Evolutionary conservation across 2,329 filamentous ascomycete species (phyloP), one percentile per base, ranked within the genome.

Genomic region (Cordyceps tenuipes): DNA sequence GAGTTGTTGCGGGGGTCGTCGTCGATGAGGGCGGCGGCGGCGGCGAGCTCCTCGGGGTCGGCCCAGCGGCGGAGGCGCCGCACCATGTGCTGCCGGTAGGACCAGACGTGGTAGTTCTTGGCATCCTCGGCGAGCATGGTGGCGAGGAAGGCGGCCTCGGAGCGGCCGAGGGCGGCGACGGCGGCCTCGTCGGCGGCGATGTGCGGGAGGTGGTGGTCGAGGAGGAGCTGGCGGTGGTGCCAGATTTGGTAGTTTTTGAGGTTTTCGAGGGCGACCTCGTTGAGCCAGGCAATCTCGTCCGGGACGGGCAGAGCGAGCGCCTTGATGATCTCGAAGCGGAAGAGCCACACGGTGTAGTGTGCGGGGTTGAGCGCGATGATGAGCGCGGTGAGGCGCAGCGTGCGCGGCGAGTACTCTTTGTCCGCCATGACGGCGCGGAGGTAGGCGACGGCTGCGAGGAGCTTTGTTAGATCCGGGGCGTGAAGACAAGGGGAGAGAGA

Each of bases 211-310:
- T 83, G 76, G 64, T 80, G 72, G 65, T 88, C 82, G 57, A 87
- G 76, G 36, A 88, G 76, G n/a, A 86, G 76, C 71, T 87, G 84
- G 29, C 85, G 81, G 68, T 87, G 85, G 71, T 88, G 85, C 90
- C 94, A 99, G 73, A 99, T 99, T 76, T 99, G 94, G 77, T 99
- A 99, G 77, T 97, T 99, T 75, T 99, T 99, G 68, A 95, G 85
- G 71, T 96, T 88, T 61, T 84, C 80, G 57, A 96, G 78, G 12
- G 93, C 90, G 31, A 94, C 85, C 12, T 84, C 78, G 73, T 97
- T 95, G 56, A 99, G 80, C 91, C 93, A 99, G 48, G 78, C 76
- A 51, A 97, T 79, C 73, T 99, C 94, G 62, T 87, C 81, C 2
- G 78, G 74, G 49, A 94, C 77, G 59, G 86, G 77, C 52, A 87